Evolutionary conservation across 2,329 filamentous ascomycete species (phyloP), one percentile per base, ranked within the genome.

Genomic region (Sporothrix brunneoviolacea): DNA sequence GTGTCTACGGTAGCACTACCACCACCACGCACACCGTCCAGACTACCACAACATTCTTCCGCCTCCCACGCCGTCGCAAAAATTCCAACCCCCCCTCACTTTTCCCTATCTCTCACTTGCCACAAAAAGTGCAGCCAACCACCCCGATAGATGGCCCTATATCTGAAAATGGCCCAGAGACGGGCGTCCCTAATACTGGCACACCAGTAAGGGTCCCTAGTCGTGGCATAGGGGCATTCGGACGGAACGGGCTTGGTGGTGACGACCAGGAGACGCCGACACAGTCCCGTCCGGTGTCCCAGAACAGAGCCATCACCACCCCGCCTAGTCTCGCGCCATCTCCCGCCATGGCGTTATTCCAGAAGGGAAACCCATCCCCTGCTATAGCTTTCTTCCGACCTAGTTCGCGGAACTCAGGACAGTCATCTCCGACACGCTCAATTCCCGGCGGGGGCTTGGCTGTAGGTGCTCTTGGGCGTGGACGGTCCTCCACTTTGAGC

Each of bases 401-500:
- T 2, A 66, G 61, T 28, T 75, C 72, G 16, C 66, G 70, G 36
- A 72, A 76, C 50, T 78, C 75, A 2, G 82, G 80, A 18, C 82
- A 80, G 48, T 95, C 91, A 0, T 84, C 80, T 6, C 81, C 82
- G 13, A 80, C 79, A 2, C 79, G 56, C 24, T 55, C 54, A 1
- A 37, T 48, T 10, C 41, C 32, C 2, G 46, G 41, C 8, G 22
- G 19, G 30, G n/a, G n/a, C n/a, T n/a, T n/a, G n/a, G n/a, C n/a
- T n/a, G 27, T 13, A 21, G 36, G 22, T 28, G 37, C 22, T 12
- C 44, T 51, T 9, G 44, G 36, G n/a, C 42, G 91, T 58, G 86
- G 84, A 47, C 80, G 93, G 57, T 95, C 93, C 16, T 95, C 91
- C 5, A 97, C 93, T 0, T 78, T 95, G 71, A 91, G 87, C 60